A percentile compares a stretch with the other conserved stretches of the same genome.
Evolutionary conservation across 1,284 basidiomycete species (phyloP).

Genomic region (Sporisorium iseilematis-ciliati): DNA sequence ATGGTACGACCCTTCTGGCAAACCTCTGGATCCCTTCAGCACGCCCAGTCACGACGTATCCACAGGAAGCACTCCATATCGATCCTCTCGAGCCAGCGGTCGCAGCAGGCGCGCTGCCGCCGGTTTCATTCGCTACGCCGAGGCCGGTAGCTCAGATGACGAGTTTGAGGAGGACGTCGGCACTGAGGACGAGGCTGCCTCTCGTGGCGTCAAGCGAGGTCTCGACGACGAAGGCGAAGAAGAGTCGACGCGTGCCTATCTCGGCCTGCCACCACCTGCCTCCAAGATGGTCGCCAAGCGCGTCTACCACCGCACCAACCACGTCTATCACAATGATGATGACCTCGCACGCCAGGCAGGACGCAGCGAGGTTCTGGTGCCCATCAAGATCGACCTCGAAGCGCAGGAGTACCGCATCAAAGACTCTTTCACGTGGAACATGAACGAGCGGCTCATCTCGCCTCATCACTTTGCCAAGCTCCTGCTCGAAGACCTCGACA

Average conservation of each 20-base stretch:
- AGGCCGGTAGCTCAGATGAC: constrained; percentile 58
- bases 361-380: constrained; percentile 79
- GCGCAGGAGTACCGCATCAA: constrained; percentile 90
- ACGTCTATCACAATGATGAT: constrained; percentile 76
- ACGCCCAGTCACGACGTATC: constrained; percentile 28
- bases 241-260: constrained; percentile 75
- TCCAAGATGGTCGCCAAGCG: constrained; percentile 79
- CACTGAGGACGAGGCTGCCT: constrained; percentile 48
- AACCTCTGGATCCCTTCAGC: constrained; percentile 40
- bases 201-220: constrained; percentile 46
- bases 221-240: constrained; percentile 52
- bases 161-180: constrained; percentile 49
- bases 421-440: constrained; percentile 97
- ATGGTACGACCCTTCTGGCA: constrained; percentile 40
- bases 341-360: constrained; percentile 60
- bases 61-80: constrained; percentile 22
- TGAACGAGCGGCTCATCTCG: constrained; percentile 80
- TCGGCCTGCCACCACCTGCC: constrained; percentile 85
- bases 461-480: constrained; percentile 85
- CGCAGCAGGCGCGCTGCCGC: constrained; percentile 42
- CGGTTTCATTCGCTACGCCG: constrained; percentile 55
- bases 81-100: constrained; percentile 33
- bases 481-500: constrained; percentile 88
- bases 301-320: constrained; percentile 72
- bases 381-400: constrained; percentile 93